These are phyloP conservation scores for Candida sanyaensis DNA, from an alignment of 1,139 yeast species.

Conservation along the genomic window DNA sequence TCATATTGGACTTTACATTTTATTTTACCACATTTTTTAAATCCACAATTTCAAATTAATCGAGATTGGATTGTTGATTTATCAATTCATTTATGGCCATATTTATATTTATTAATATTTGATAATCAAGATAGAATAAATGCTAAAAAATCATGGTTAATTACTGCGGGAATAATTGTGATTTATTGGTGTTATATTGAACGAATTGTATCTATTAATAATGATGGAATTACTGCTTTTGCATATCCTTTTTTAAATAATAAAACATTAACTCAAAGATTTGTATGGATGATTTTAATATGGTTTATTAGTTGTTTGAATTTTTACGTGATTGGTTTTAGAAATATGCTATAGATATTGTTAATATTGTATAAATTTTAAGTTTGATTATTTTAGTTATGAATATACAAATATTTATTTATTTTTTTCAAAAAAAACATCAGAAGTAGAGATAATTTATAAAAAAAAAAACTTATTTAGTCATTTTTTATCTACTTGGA, in stretches of 20 bases:
- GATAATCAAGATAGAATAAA: conserved; percentile 5
- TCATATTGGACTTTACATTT: conserved; percentile 24
- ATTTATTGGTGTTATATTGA: conserved; percentile 14
- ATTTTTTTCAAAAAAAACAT: too few species aligned
- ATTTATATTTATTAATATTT: conserved; percentile 12
- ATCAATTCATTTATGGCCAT: conserved; percentile 26
- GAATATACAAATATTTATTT: neutral
- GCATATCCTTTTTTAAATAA: conserved; percentile 24
- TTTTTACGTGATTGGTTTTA: conserved; percentile 8
- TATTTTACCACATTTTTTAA: conserved; percentile 21
- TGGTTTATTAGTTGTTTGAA: conserved; percentile 11
- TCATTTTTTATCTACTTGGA: conserved; percentile 11
- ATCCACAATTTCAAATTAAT: conserved; percentile 18
- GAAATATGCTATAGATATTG: conserved; percentile 5
- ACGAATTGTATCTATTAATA: conserved; percentile 7
- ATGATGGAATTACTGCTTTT: conserved; percentile 14
- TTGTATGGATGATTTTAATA: conserved; percentile 8
- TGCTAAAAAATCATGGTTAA: conserved; percentile 1
- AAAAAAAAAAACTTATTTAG: neutral
- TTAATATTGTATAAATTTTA: too few species aligned
- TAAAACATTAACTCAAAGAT: conserved; percentile 6
- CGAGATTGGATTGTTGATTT: conserved; percentile 20
- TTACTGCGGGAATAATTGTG: conserved; percentile 9
- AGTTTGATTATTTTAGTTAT: neutral
- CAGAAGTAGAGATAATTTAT: too few species aligned